A percentile compares a stretch with the other conserved stretches of the same genome.
These are phyloP conservation scores for Spergularia bocconei DNA, from an alignment of 148 eudicot genomes.

Conservation along the genomic window DNA sequence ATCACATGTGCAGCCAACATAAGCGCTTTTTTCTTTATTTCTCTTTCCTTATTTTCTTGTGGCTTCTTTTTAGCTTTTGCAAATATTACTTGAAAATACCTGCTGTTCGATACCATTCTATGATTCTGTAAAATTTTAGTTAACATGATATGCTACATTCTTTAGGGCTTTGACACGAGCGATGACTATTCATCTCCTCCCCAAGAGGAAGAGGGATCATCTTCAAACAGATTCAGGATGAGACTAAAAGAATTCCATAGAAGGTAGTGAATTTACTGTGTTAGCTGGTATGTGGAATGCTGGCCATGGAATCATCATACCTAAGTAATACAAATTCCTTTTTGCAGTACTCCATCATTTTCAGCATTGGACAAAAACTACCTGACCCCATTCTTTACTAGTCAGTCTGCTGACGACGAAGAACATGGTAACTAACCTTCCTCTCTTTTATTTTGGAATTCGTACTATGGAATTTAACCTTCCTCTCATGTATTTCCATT, in stretches of 20 bases:
- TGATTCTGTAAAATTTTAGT: conserved; percentile 12
- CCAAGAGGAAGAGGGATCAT: conserved; percentile 66
- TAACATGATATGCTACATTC: conserved; percentile 6
- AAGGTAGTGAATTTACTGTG: conserved; percentile 42
- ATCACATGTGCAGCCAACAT: no score
- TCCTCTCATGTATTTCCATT: no score
- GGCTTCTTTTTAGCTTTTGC: no score
- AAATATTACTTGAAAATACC: no score
- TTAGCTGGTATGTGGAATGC: neutral
- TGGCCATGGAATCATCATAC: neutral
- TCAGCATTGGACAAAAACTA: conserved; percentile 87
- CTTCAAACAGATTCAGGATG: conserved; percentile 82
- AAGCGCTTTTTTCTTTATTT: no score
- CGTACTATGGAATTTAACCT: neutral
- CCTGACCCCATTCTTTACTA: conserved; percentile 93
- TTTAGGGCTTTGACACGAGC: conserved; percentile 59
- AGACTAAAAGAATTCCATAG: conserved; percentile 83
- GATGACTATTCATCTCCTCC: conserved; percentile 70
- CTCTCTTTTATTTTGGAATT: neutral
- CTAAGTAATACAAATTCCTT: conserved; percentile 12
- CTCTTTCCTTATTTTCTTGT: no score
- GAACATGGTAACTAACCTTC: conserved; percentile 46
- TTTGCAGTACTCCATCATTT: conserved; percentile 79
- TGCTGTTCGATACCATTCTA: neutral
- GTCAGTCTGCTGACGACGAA: conserved; percentile 77